Base-by-base conservation (phyloP, 805 yeast genomes). In the Hanseniaspora valbyensis region DNA sequence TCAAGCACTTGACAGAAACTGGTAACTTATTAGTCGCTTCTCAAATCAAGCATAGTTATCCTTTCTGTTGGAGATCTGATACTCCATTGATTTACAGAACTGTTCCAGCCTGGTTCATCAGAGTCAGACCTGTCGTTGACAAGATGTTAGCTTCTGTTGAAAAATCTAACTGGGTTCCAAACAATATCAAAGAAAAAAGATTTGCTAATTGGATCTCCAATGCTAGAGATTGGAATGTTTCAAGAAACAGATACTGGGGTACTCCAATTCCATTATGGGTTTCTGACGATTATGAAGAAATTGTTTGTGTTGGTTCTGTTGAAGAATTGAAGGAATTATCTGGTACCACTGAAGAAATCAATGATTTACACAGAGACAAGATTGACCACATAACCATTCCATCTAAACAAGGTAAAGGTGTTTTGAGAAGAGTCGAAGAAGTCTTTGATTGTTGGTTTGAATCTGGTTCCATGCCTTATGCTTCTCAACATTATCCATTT, bases 361-460 rank as follows among this genome's bases (percentile, higher is more conserved):
- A 83, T 22, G 99, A 92, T 64, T 70, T 92, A 59, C 99, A 92
- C 72, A 87, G 98, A 70, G 96, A 92, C 61, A 75, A 69, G 60
- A 88, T 92, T 61, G 99, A 92, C 64, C 73, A 81, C 54, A 79
- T 92, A 64, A 88, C 96, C 54, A 92, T 92, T 61, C 97, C 96
- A 52, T 89, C 97, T 5, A 74, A 80, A 62, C 66, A 75, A 63
- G 97, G 97, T 59, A 88, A 88, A 66, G 96, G 96, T 58, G 71
- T 64, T 21, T 77, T 92, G 69, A 83, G 70, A 66, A 83, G 99
- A 75, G 76, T 92, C 54, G 97, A 90, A 65, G 97, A 92, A 69
- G 99, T 92, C 42, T 92, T 92, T 64, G 99, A 92, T 72, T 92
- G 99, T 74, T 92, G 99, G 99, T 92, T 92, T 64, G 99, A 92